These are phyloP conservation scores for Paspalum notatum DNA, from an alignment of 176 grass and related monocot species.

Conservation along the genomic window DNA sequence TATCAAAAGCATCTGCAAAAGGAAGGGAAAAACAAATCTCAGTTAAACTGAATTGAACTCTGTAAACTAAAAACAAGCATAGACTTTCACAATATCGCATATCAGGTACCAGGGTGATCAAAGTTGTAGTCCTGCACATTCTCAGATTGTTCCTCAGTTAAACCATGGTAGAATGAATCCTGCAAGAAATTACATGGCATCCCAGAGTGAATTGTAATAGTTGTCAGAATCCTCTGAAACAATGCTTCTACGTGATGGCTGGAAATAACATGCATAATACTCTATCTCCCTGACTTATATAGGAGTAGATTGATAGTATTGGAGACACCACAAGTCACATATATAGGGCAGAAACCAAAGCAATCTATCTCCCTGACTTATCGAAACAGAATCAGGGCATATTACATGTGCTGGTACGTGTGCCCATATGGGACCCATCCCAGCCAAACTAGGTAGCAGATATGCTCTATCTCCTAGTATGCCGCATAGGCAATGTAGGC, in stretches of 20 bases:
- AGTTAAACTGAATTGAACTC: conserved; percentile 5
- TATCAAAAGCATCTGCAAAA: conserved; percentile 87
- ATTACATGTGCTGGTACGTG: no score
- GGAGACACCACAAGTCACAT: no score
- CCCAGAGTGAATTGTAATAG: not conserved
- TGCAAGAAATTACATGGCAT: conserved; percentile 43
- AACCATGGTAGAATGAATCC: conserved; percentile 88
- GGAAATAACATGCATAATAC: no score
- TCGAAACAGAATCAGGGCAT: no score
- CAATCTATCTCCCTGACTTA: no score
- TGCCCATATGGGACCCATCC: no score
- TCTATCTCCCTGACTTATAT: no score
- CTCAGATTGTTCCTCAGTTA: conserved; percentile 72
- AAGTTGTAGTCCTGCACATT: conserved; percentile 82
- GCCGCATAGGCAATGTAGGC: no score
- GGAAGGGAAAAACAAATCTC: conserved; percentile 11
- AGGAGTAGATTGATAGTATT: no score
- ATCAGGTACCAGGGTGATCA: conserved; percentile 85
- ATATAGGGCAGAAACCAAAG: no score
- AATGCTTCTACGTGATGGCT: not conserved
- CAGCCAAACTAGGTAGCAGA: no score
- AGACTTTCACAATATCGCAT: not conserved
- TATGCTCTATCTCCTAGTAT: no score
- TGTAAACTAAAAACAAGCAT: not conserved
- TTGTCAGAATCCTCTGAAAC: not conserved